These are phyloP conservation scores for Rauvolfia tetraphylla DNA, from an alignment of 257 asterid genomes.

Conservation along the genomic window DNA sequence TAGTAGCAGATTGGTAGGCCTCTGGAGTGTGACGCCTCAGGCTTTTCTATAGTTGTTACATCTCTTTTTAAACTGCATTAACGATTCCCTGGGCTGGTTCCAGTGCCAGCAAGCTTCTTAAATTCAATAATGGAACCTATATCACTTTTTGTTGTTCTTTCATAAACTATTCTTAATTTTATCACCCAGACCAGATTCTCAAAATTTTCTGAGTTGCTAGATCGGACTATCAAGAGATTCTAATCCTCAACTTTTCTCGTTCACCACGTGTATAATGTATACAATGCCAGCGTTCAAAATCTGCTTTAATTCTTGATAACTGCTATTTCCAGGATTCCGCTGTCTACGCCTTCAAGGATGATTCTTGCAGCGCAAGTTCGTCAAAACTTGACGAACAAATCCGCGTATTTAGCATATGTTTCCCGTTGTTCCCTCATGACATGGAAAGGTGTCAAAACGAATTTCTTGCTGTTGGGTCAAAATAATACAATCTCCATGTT, in stretches of 20 bases:
- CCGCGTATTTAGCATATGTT: no score
- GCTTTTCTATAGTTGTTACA: slow-evolving; percentile 9
- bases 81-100: not conserved
- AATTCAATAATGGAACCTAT: slow-evolving; percentile 16
- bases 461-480: not conserved
- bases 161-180: not conserved
- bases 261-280: not conserved
- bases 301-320: not conserved
- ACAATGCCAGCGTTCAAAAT: not conserved
- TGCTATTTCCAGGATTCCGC: not conserved
- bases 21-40: slow-evolving; percentile 5
- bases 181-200: not conserved
- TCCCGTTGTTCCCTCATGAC: not conserved
- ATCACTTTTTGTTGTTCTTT: not conserved
- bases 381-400: not conserved
- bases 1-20: slow-evolving; percentile 3
- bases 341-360: not conserved
- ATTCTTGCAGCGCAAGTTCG: not conserved
- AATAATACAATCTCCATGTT: no score
- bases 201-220: not conserved
- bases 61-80: not conserved
- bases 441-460: not conserved
- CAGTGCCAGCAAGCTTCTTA: slow-evolving; percentile 1
- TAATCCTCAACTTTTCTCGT: not conserved
- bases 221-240: not conserved